Evolutionary conservation across 768 basidiomycete species (phyloP).

Genomic region (Kwoniella sp.): DNA sequence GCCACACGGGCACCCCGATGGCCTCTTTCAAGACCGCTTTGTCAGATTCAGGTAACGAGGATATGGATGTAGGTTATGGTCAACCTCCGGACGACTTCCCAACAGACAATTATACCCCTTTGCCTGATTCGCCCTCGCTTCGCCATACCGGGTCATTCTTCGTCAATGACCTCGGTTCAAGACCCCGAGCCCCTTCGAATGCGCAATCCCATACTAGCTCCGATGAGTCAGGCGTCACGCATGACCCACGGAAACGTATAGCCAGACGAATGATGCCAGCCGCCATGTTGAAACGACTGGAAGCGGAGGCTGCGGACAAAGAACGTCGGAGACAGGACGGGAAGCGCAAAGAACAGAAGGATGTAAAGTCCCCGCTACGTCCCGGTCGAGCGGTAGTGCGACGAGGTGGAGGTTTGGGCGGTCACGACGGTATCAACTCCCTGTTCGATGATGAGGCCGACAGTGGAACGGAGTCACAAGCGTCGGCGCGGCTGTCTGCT

Average conservation of each 20-base stretch:
- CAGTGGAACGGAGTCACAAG: not conserved
- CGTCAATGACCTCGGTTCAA: slow-evolving; percentile 12
- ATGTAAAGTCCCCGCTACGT: slow-evolving; percentile 37
- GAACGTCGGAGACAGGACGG: slow-evolving; percentile 18
- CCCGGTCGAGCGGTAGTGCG: slow-evolving; percentile 55
- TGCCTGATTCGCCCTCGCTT: not conserved
- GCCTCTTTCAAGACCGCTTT: slow-evolving; percentile 8
- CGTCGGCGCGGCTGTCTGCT: not conserved
- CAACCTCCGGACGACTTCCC: slow-evolving; percentile 7
- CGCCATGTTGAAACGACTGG: slow-evolving; percentile 54
- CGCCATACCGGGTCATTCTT: slow-evolving; percentile 11
- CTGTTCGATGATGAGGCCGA: slow-evolving; percentile 19
- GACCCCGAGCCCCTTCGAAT: not conserved
- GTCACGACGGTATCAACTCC: slow-evolving; percentile 14
- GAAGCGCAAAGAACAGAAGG: slow-evolving; percentile 46
- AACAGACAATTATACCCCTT: not conserved
- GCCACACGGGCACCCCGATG: slow-evolving; percentile 4
- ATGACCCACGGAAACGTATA: slow-evolving; percentile 28
- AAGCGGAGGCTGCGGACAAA: slow-evolving; percentile 38
- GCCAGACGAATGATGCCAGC: slow-evolving; percentile 57
- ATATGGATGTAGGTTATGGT: slow-evolving; percentile 19
- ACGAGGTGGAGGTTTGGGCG: slow-evolving; percentile 18
- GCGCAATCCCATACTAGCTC: slow-evolving; percentile 7
- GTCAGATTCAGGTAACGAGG: slow-evolving; percentile 3
- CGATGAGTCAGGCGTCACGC: not conserved